phyloP scores from a whole-genome alignment of 129 eudicot genomes.

The Kitagawia praeruptora region DNA sequence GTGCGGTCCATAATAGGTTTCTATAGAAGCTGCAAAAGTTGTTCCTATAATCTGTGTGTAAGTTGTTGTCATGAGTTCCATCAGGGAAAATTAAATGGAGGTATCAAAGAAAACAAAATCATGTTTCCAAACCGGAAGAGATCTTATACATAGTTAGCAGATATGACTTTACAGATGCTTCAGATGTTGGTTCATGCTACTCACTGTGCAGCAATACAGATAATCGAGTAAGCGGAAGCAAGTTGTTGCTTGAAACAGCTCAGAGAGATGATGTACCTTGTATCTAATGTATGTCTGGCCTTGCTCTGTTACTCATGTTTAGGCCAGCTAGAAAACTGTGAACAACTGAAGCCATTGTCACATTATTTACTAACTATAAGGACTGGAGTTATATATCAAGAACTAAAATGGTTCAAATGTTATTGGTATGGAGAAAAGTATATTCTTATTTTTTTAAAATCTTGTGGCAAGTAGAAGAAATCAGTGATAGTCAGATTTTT shows the following conservation, averaged over 20 bases:
- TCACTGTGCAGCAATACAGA: constrained; percentile 37
- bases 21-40: constrained; percentile 76
- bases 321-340: not conserved
- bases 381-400: not conserved
- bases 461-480: constrained; percentile 51
- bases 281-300: not conserved
- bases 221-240: constrained; percentile 21
- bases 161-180: constrained; percentile 29
- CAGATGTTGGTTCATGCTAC: constrained; percentile 40
- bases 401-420: not conserved
- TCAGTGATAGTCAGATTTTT: constrained; percentile 50
- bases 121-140: constrained; percentile 23
- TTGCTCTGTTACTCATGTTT: not conserved
- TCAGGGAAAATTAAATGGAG: constrained; percentile 32
- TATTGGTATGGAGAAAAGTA: constrained; percentile 2
- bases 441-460: not conserved
- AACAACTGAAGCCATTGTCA: not conserved
- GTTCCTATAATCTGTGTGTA: constrained; percentile 79
- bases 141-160: constrained; percentile 23
- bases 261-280: constrained; percentile 16
- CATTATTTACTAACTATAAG: not conserved
- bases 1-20: constrained; percentile 69
- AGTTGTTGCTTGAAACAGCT: constrained; percentile 26
- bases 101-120: constrained; percentile 21
- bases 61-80: constrained; percentile 68